Evolutionary conservation across 1,284 basidiomycete species (phyloP).

Genomic region (Ceraceosorus bombacis): DNA sequence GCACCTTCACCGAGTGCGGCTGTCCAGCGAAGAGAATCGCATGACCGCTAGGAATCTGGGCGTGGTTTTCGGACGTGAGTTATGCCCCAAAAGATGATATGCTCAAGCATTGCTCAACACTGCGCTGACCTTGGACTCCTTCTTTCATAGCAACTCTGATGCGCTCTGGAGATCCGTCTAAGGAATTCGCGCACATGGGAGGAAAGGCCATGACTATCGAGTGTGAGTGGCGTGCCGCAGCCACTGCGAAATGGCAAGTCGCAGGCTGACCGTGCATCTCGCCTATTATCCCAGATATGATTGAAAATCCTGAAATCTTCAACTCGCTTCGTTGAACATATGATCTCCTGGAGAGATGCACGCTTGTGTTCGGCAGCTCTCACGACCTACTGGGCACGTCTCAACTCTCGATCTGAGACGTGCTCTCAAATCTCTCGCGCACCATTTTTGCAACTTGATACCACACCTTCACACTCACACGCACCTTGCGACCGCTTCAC

Average conservation of each 20-base stretch:
- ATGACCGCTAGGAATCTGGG: conserved; percentile 95
- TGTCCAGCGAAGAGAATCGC: conserved; percentile 61
- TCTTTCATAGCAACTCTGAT: conserved; percentile 71
- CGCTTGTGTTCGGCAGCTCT: not conserved
- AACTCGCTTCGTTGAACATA: not conserved
- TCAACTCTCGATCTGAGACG: not conserved
- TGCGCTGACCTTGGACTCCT: not conserved
- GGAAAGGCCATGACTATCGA: conserved; percentile 73
- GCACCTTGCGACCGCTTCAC: not conserved
- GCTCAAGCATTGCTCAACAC: not conserved
- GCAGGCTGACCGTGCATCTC: not conserved
- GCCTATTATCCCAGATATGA: conserved; percentile 9
- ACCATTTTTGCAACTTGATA: conserved; percentile 8
- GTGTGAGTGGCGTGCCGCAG: conserved; percentile 61
- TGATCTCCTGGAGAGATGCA: not conserved
- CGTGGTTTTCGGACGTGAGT: conserved; percentile 98
- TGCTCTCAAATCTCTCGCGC: not conserved
- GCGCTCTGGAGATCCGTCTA: conserved; percentile 72
- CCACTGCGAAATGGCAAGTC: not conserved
- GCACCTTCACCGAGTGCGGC: conserved; percentile 61
- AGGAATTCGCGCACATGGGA: conserved; percentile 94
- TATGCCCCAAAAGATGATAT: conserved; percentile 1
- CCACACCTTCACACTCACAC: conserved; percentile 5
- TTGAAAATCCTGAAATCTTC: conserved; percentile 16
- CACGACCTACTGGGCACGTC: not conserved